phyloP scores from a whole-genome alignment of 208 protist genomes.

The Crithidia sp. region DNA sequence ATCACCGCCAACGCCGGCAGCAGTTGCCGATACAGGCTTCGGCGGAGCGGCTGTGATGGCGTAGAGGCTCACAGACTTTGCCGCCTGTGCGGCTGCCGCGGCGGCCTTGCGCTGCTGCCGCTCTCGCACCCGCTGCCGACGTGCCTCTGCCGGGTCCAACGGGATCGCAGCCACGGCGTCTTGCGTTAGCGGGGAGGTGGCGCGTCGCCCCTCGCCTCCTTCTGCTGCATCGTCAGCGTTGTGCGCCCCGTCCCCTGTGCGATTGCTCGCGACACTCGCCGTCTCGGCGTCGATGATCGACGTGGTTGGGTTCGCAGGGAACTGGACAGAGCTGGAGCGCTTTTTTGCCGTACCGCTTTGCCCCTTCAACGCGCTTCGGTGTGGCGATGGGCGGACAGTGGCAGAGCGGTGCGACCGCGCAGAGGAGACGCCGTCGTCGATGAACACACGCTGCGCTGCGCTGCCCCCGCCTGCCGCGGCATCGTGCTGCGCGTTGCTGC shows the following conservation, averaged over 20 bases:
- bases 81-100: conserved; percentile 19
- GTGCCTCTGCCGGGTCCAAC: conserved; percentile 45
- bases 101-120: conserved; percentile 30
- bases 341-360: conserved; percentile 36
- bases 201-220: conserved; percentile 8
- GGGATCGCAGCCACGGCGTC: conserved; percentile 64
- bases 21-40: conserved; percentile 18
- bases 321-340: conserved; percentile 72
- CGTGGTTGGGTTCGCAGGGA: conserved; percentile 37
- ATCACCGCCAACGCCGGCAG: conserved; percentile 2
- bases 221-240: background rate
- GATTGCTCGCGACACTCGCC: conserved; percentile 1
- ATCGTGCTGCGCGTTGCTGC: background rate
- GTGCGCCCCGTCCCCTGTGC: background rate
- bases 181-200: conserved; percentile 58
- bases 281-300: conserved; percentile 19
- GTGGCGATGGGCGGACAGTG: conserved; percentile 16
- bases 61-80: conserved; percentile 45
- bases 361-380: conserved; percentile 59
- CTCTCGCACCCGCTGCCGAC: conserved; percentile 28
- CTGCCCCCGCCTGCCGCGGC: background rate
- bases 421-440: conserved; percentile 84
- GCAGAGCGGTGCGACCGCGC: conserved; percentile 47
- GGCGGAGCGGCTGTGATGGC: conserved; percentile 26
- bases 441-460: conserved; percentile 37